Evolutionary conservation across 352 stramenopile genomes (phyloP), one percentile per base, ranked within the genome.

Genomic region (Globisporangium splendens): DNA sequence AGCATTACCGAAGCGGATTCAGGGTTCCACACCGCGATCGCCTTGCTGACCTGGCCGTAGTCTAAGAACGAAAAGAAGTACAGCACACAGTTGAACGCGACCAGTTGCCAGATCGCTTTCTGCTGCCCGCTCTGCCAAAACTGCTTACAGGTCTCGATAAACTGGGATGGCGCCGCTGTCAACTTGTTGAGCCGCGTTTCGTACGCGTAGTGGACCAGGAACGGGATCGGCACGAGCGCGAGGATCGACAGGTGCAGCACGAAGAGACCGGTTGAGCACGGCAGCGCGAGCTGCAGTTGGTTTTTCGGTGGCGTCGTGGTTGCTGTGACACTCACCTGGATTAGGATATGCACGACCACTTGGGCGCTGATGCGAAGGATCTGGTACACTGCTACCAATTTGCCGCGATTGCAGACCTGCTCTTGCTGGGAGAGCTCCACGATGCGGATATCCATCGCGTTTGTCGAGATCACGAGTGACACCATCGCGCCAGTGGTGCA

Each of bases 371-470:
- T 75, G 24, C 70, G 63, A 10, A 75, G 28, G 14, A 61, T 54
- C 35, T 75, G 61, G 69, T 83, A 83, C 24, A 56, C 54, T 20
- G 47, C 71, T 0, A 79, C 39, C 4, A 83, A 31, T 1, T 46
- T 46, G 3, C 73, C 70, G n/a, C 73, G 70, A 1, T 12, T 20
- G 0, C 52, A 24, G n/a, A 77, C 61, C 14, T 73, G 59, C 44
- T 83, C 71, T 15, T 77, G 66, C 28, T 83, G 73, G 8, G 73
- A 68, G 14, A 80, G 64, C 59, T 83, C 73, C 13, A 84, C 66
- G 39, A 82, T 21, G 22, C 73, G 70, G 44, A 77, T 73, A 56
- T 77, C 65, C 12, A 73, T 58, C 3, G 65, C 63, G 28, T 69
- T 73, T 35, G 65, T 74, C 15, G 68, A 56, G 22, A 74, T 39